A percentile compares a stretch with the other conserved stretches of the same genome.
Conservation (phyloP, 2,329 filamentous ascomycete species). For the Trichoderma afroharzianum region DNA sequence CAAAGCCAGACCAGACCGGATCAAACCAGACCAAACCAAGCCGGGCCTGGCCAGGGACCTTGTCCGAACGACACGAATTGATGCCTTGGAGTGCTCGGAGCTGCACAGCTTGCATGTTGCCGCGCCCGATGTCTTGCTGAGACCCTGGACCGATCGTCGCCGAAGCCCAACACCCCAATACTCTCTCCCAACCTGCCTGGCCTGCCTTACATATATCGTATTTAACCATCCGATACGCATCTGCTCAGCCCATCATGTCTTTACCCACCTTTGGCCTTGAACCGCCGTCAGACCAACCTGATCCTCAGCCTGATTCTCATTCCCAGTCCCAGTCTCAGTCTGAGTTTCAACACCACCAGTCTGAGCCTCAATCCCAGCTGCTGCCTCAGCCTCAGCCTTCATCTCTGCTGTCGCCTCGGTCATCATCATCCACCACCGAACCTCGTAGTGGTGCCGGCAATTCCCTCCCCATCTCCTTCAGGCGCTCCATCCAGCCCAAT, state of each 20-base stretch:
- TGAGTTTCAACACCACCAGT: slow-evolving; percentile 20
- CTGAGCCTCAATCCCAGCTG: slow-evolving; percentile 1
- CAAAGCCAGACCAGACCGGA: background rate
- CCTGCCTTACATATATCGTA: slow-evolving; percentile 2
- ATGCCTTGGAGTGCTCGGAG: slow-evolving; percentile 13
- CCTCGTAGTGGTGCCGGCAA: slow-evolving; percentile 32
- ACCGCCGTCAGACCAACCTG: background rate
- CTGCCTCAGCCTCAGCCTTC: slow-evolving; percentile 24
- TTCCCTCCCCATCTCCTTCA: slow-evolving; percentile 47
- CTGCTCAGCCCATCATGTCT: slow-evolving; percentile 15
- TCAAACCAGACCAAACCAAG: background rate
- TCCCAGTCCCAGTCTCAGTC: slow-evolving; percentile 21
- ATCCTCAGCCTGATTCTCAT: background rate
- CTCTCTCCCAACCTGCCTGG: slow-evolving; percentile 11
- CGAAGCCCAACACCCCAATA: slow-evolving; percentile 14
- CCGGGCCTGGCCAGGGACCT: slow-evolving; percentile 12
- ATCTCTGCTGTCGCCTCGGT: slow-evolving; percentile 24
- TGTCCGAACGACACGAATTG: slow-evolving; percentile 13
- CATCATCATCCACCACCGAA: slow-evolving; percentile 22
- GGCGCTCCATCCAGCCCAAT: slow-evolving; percentile 46
- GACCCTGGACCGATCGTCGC: slow-evolving; percentile 17
- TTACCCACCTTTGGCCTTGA: slow-evolving; percentile 13
- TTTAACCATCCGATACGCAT: slow-evolving; percentile 12
- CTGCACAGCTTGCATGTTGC: slow-evolving; percentile 19
- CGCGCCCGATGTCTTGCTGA: slow-evolving; percentile 18